Base-by-base conservation (phyloP, 768 basidiomycete genomes). In the Pulveroboletus sp. region DNA sequence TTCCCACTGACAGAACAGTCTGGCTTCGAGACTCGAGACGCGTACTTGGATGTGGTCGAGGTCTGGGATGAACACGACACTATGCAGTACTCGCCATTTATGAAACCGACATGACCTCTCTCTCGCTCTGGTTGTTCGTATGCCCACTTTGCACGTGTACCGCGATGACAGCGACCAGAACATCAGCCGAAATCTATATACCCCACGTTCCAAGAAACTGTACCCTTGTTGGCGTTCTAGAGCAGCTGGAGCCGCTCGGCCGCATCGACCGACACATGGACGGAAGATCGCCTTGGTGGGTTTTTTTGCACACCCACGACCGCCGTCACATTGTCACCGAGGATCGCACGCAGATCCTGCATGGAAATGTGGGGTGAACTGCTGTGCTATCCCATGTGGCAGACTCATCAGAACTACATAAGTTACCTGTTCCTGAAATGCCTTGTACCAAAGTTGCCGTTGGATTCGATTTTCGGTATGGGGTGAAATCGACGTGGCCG, bases 391-490 rank as follows among this genome's bases (percentile, higher is more conserved):
- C 6, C n/a, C 5, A 19, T 27, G 6, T 35, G 29, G 12, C 9
- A 32, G 16, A 55, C 16, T 40, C 59, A n/a, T 40, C 66, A 91
- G 89, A 59, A n/a, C n/a, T n/a, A n/a, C 90, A 92, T 66, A 90
- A 90, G 58, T 62, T 92, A 92, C 68, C 64, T 92, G 40, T 90
- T 86, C 72, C 85, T 86, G 66, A 84, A 83, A 60, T 79, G 77
- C 13, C 79, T 92, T n/a, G 87, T 86, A 3, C 62, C 66, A 33
- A 73, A 71, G 32, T 66, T 90, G 13, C 84, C 87, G 0, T 59
- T 87, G 19, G 90, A 93, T 64, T 93, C 59, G 90, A 93, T 64
- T 93, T 93, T 69, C 80, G 88, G 87, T 90, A 59, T 47, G 79
- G 33, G 5, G 12, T 63, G 69, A 75, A 29, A 67, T 90, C 41